Base-by-base conservation (phyloP, 129 eudicot species). In the Flaveria linearis region DNA sequence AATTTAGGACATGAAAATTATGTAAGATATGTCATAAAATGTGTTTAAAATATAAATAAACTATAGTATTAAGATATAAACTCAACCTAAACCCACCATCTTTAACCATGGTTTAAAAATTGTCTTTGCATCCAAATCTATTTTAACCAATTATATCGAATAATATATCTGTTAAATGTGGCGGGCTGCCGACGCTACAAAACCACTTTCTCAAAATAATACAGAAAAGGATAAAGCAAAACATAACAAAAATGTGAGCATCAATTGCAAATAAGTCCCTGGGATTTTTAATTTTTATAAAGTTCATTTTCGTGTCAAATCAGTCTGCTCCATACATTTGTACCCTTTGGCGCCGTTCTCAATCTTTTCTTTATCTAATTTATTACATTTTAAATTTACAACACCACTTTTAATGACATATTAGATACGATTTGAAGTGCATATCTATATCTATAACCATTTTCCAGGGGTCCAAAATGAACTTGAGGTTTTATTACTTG, bases 131-230 rank as follows among this genome's bases (percentile, higher is more conserved):
- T 68, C 42, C 20, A 43, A 23, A 68, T 68, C 26, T 41, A 0
- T 26, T 23, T n/a, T 28, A 42, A 1, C 39, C 39, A 33, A 33
- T 33, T 33, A 33, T 33, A 33, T 33, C 39, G 39, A 33, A 33
- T 33, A 33, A 3, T 56, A 43, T 61, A 45, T 36, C 43, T 72
- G 68, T 45, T 63, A 79, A 56, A 72, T 65, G 83, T 55, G 83
- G 83, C 74, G 75, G 83, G 74, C 36, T 7, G 83, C 13, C 22
- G 71, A 73, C 83, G 83, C 79, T 73, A 80, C 39, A 74, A 12
- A 73, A 41, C 36, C 23, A 51, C 67, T 69, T 71, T 79, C 72
- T 78, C 33, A 58, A 78, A 45, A 17, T 57, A 67, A 22, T 18
- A 26, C 42, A 25, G 23, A 45, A 58, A 51, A 62, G 4, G 16